phyloP scores from a whole-genome alignment of 1,284 basidiomycete species.

The Bjerkandera adusta region DNA sequence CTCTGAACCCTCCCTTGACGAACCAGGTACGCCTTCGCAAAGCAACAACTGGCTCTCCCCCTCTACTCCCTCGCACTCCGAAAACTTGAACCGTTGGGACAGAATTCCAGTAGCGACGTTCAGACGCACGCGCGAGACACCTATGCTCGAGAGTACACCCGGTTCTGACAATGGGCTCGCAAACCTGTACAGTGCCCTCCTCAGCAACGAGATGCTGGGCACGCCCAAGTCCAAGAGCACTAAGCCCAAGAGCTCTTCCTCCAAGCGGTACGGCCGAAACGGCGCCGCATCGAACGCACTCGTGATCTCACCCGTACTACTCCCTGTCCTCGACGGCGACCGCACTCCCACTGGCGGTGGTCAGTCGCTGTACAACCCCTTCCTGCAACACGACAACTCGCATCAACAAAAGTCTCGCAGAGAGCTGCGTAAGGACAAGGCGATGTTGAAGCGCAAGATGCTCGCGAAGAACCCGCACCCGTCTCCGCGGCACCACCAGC shows the following conservation, averaged over 20 bases:
- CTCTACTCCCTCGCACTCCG: conserved; percentile 25
- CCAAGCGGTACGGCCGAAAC: conserved; percentile 21
- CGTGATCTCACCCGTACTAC: conserved; percentile 50
- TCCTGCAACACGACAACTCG: conserved; percentile 16
- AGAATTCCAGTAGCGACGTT: conserved; percentile 72
- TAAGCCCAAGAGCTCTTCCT: conserved; percentile 19
- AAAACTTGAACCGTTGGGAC: conserved; percentile 65
- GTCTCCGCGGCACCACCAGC: conserved; percentile 38
- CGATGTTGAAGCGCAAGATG: conserved; percentile 55
- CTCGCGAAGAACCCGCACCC: conserved; percentile 35
- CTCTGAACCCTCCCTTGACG: conserved; percentile 35
- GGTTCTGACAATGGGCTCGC: conserved; percentile 34
- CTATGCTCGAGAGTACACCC: conserved; percentile 32
- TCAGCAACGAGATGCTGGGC: conserved; percentile 40
- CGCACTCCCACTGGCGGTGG: conserved; percentile 41
- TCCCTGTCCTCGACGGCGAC: conserved; percentile 54
- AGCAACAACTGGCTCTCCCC: conserved; percentile 16
- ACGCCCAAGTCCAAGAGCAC: conserved; percentile 25
- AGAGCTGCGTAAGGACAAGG: conserved; percentile 58
- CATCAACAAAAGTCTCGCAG: conserved; percentile 29
- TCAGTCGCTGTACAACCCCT: conserved; percentile 17
- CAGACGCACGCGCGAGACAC: conserved; percentile 57
- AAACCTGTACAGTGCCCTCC: conserved; percentile 25
- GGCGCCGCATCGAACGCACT: conserved; percentile 21
- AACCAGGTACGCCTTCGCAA: conserved; percentile 20